Base-by-base conservation (phyloP, 371 early-diverging fungal species). In the Mortierella sp. region DNA sequence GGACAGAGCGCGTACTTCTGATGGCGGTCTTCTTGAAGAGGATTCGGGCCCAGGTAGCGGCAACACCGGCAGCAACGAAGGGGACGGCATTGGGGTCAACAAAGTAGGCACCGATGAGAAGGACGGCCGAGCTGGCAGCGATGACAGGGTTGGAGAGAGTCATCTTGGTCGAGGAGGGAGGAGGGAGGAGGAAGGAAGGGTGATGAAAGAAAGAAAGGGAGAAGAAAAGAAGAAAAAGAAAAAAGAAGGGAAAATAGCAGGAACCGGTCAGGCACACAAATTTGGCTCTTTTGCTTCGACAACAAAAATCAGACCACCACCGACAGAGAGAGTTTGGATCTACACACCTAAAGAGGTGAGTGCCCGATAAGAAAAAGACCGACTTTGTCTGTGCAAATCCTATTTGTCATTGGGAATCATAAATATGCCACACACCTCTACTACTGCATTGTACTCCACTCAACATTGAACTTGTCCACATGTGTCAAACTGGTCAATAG, bases 11-110 rank as follows among this genome's bases (percentile, higher is more conserved):
- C 83, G 48, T 84, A 84, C 85, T 60, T 63, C 75, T 81, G 60
- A 44, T 48, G 44, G 79, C 68, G 19, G 71, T 38, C 63, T 77
- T 74, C 68, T 77, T 81, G 75, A 81, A 73, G 50, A 81, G 54
- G 60, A 75, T 60, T 26, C 82, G 28, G 28, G 82, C 80, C 83
- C 82, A 82, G 65, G 87, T 80, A 73, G 80, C 87, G 38, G 87
- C 82, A 3, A 86, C 83, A 74, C 82, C 87, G 21, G 87, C 83
- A 42, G 72, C 76, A 45, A 75, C 80, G 38, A 78, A 77, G 28
- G 87, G 87, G 57, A 86, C 24, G 24, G 82, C 47, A 10, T 58
- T 45, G 44, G 80, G 76, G 77, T 86, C 87, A 70, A 78, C 44
- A 34, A 86, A 34, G 80, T 78, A 86, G 26, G 87, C 71, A 14